Conservation (phyloP, 805 yeast genomes). For the Ogataea saltuana region DNA sequence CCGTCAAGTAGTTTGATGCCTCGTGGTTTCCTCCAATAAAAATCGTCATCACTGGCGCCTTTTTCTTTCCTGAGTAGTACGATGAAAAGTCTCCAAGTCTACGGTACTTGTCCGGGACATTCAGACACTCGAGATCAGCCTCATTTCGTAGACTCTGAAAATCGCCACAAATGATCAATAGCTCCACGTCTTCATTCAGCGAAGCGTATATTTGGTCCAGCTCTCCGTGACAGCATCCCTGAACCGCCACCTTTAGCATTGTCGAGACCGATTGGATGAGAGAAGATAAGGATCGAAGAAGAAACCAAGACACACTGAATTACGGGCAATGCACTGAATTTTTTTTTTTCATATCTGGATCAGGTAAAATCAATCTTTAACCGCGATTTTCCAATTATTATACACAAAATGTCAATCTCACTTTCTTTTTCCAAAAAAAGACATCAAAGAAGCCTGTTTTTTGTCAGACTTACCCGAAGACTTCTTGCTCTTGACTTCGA, state of each 20-base stretch:
- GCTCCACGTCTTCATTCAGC: constrained; percentile 42
- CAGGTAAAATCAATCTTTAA: neutral
- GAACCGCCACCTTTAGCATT: constrained; percentile 57
- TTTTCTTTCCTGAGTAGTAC: constrained; percentile 59
- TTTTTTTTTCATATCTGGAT: no score
- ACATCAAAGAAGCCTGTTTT: constrained; percentile 34
- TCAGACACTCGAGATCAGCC: constrained; percentile 65
- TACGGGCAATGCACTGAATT: neutral
- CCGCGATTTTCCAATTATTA: constrained; percentile 7
- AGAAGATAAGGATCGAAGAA: no score
- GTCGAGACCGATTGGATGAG: no score
- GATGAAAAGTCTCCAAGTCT: constrained; percentile 75
- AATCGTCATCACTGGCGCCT: constrained; percentile 75
- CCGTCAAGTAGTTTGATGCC: constrained; percentile 73
- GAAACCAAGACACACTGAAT: neutral
- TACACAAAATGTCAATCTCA: constrained; percentile 4
- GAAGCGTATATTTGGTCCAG: constrained; percentile 56
- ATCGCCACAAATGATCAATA: constrained; percentile 85
- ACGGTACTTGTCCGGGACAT: constrained; percentile 79
- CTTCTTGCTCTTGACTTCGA: constrained; percentile 11
- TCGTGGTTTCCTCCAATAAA: constrained; percentile 97
- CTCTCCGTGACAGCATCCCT: constrained; percentile 91
- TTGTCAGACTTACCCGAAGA: constrained; percentile 7
- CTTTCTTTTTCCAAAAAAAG: constrained; percentile 34
- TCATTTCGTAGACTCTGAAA: constrained; percentile 75